phyloP scores from a whole-genome alignment of 108 stramenopile species.

The Cyclotella choctawhatcheeana region DNA sequence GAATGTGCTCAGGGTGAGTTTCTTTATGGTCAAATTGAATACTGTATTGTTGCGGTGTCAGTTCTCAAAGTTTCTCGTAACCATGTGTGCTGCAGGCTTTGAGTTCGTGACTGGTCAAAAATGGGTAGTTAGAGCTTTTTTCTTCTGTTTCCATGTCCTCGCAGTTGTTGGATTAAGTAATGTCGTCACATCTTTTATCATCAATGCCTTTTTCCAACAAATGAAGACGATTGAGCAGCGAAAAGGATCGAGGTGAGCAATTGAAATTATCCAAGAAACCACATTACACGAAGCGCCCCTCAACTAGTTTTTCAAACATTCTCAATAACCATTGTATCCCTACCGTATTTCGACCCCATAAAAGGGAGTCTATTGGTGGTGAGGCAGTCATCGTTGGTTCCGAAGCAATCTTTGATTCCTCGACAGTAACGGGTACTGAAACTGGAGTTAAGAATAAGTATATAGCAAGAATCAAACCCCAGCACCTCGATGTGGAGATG shows the following conservation, averaged over 20 bases:
- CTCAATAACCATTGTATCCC: too few species aligned
- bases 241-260: slow-evolving; percentile 37
- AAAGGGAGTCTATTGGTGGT: slow-evolving; percentile 46
- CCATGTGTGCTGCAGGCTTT: too few species aligned
- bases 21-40: too few species aligned
- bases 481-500: slow-evolving; percentile 27
- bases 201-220: slow-evolving; percentile 75
- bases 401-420: slow-evolving; percentile 56
- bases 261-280: too few species aligned
- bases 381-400: slow-evolving; percentile 60
- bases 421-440: slow-evolving; percentile 63
- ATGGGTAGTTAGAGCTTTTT: slow-evolving; percentile 65
- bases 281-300: too few species aligned
- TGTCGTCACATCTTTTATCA: slow-evolving; percentile 80
- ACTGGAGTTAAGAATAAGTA: slow-evolving; percentile 45
- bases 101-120: slow-evolving; percentile 46
- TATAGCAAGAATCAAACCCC: slow-evolving; percentile 20
- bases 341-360: too few species aligned
- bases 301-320: too few species aligned
- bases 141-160: slow-evolving; percentile 72
- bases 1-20: too few species aligned
- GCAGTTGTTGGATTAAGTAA: slow-evolving; percentile 81
- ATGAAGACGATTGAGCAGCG: slow-evolving; percentile 39
- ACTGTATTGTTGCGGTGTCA: too few species aligned
- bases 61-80: too few species aligned